Evolutionary conservation across 352 stramenopile genomes (phyloP).

Genomic region (Phytopythium oedochilum): DNA sequence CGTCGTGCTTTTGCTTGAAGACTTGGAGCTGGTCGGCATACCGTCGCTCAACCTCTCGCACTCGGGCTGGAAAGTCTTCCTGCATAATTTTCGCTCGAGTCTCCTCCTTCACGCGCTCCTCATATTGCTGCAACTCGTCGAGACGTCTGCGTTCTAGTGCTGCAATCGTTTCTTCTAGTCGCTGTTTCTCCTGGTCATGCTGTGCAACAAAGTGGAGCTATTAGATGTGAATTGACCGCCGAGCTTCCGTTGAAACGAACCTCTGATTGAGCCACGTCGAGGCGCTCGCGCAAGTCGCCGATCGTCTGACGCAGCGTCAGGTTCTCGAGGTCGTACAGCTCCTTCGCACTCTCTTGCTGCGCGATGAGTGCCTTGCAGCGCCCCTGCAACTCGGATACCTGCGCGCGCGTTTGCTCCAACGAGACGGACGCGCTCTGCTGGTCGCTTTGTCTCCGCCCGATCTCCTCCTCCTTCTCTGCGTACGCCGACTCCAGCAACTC

Average conservation of each 20-base stretch:
- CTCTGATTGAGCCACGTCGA: not conserved
- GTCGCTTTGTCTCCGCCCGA: not conserved
- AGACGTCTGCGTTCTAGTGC: not conserved
- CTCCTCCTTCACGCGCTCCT: not conserved
- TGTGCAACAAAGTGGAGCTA: not conserved
- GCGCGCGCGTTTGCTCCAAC: constrained; percentile 1
- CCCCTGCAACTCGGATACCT: constrained; percentile 9
- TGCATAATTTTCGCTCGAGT: not conserved
- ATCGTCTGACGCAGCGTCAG: not conserved
- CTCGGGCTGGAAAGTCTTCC: not conserved
- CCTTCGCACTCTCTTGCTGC: constrained; percentile 17
- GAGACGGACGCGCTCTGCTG: not conserved
- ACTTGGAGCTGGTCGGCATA: constrained; percentile 14
- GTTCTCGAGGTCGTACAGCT: constrained; percentile 20
- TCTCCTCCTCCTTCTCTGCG: constrained; percentile 1
- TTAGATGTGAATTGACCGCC: not conserved
- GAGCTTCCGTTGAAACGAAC: not conserved
- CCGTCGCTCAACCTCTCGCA: constrained; percentile 7
- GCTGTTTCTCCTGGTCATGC: not conserved
- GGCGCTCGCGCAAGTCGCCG: not conserved
- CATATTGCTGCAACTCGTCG: not conserved
- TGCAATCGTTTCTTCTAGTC: not conserved
- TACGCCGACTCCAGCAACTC: constrained; percentile 9
- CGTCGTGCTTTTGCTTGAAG: constrained; percentile 18
- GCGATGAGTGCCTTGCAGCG: constrained; percentile 18